Evolutionary conservation across 1,284 basidiomycete genomes (phyloP).

Genomic region (Golubevia sp.): DNA sequence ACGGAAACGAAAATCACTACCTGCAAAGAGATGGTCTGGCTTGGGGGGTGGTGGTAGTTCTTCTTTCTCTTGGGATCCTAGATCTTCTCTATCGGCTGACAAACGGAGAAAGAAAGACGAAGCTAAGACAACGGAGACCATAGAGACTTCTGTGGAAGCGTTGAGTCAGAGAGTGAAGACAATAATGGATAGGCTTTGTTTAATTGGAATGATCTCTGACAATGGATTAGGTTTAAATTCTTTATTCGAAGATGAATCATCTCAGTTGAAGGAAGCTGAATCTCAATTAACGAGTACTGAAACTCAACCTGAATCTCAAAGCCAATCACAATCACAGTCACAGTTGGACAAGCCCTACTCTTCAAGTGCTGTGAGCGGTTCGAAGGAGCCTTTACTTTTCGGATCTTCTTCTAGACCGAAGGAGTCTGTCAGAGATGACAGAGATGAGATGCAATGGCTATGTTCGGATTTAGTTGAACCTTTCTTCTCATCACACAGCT

Average conservation of each 20-base stretch:
- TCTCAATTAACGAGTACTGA: slow-evolving; percentile 1
- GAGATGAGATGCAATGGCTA: slow-evolving; percentile 54
- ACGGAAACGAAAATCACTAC: slow-evolving; percentile 13
- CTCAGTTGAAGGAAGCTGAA: not conserved
- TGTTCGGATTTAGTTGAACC: slow-evolving; percentile 44
- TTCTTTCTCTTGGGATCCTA: not conserved
- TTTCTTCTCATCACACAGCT: slow-evolving; percentile 21
- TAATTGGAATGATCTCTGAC: slow-evolving; percentile 20
- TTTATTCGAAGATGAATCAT: slow-evolving; percentile 9
- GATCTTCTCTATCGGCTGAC: slow-evolving; percentile 9
- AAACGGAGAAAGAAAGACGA: slow-evolving; percentile 9
- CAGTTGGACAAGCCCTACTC: no score
- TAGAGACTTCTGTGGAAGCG: slow-evolving; percentile 20
- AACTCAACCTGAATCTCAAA: not conserved
- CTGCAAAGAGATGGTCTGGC: slow-evolving; percentile 16
- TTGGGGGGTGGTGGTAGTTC: slow-evolving; percentile 19
- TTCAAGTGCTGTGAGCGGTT: no score
- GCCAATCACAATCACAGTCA: not conserved
- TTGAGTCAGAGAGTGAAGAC: not conserved
- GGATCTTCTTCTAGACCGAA: slow-evolving; percentile 12
- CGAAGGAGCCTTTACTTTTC: slow-evolving; percentile 2
- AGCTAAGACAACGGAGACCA: slow-evolving; percentile 3
- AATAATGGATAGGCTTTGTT: slow-evolving; percentile 27
- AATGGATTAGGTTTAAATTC: slow-evolving; percentile 17
- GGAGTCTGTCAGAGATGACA: slow-evolving; percentile 22